Base-by-base conservation (phyloP, 345 rosid species). In the Garcia nutans region DNA sequence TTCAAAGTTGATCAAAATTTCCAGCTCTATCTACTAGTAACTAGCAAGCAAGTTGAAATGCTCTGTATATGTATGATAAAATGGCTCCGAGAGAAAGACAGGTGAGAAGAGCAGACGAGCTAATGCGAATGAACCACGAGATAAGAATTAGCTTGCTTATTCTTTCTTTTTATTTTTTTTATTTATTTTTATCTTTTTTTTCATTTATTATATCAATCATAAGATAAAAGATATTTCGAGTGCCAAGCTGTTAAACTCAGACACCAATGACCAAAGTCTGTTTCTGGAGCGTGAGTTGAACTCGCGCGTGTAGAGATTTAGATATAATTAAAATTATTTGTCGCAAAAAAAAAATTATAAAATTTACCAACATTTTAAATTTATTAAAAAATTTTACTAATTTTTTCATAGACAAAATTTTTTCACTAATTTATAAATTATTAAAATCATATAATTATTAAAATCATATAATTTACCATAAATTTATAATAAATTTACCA, bases 31-130 rank as follows among this genome's bases (percentile, higher is more conserved):
- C 58, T 5, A 54, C 58, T 49, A 49, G 13, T 0, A 50, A 10
- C 16, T 13, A 50, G 16, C 16, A 16, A 50, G 16, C 16, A 16
- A 3, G 15, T 50, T 11, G 16, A 15, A 69, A 19, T 16, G 44
- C 60, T 15, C 3, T 26, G 22, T 15, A 49, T 5, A 57, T 69
- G 59, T 69, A 45, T 50, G 59, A 68, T 7, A 24, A 45, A 69
- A 69, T 69, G 45, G 11, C 7, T 44, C 3, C 16, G 68, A 17
- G 68, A 65, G 69, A 66, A 66, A 10, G 54, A 44, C 31, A 12
- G 57, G 71, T 68, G 10, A 68, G 71, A 68, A 68, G 17, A 47
- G 57, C 56, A 15, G 71, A 47, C 71, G 33, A 68, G 11, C 52
- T 20, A n/a, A 50, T n/a, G 37, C 52, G 9, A n/a, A 50, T n/a